A percentile compares a stretch with the other conserved stretches of the same genome.
These are phyloP conservation scores for Allium fistulosum DNA, from an alignment of 106 monocot genomes.

Conservation along the genomic window DNA sequence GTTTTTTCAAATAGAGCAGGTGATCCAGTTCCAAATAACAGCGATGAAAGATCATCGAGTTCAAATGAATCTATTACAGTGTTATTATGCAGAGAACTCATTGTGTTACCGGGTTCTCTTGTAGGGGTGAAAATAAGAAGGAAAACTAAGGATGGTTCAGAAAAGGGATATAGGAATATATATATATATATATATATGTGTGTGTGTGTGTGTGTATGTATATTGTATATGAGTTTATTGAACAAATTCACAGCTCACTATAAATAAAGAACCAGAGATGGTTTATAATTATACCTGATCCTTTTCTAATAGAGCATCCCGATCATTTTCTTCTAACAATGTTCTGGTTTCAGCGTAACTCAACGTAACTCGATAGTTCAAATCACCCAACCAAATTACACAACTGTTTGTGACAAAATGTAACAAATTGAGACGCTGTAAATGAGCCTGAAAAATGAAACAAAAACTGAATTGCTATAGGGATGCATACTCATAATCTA, in stretches of 20 bases:
- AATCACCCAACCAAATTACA: slow-evolving; percentile 83
- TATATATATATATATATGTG: too few relatives aligned
- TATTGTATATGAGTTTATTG: not conserved
- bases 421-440: too few relatives aligned
- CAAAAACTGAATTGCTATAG: not conserved
- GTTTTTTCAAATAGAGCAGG: too few relatives aligned
- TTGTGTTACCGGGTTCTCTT: not conserved
- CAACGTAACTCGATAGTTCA: slow-evolving; percentile 69
- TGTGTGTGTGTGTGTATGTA: not conserved
- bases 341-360: slow-evolving; percentile 57
- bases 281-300: slow-evolving; percentile 46
- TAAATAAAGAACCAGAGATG: too few relatives aligned
- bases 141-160: not conserved
- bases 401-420: slow-evolving; percentile 21
- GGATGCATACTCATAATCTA: slow-evolving; percentile 76
- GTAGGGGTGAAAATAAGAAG: not conserved
- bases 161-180: not conserved
- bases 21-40: too few relatives aligned
- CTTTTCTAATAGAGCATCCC: slow-evolving; percentile 73
- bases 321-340: slow-evolving; percentile 67
- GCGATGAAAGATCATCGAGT: not conserved
- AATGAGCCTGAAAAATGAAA: not conserved
- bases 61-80: not conserved
- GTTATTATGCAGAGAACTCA: not conserved
- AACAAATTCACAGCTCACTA: too few relatives aligned